phyloP scores from a whole-genome alignment of 2,329 filamentous ascomycete genomes.

The Byssochlamys sp. region DNA sequence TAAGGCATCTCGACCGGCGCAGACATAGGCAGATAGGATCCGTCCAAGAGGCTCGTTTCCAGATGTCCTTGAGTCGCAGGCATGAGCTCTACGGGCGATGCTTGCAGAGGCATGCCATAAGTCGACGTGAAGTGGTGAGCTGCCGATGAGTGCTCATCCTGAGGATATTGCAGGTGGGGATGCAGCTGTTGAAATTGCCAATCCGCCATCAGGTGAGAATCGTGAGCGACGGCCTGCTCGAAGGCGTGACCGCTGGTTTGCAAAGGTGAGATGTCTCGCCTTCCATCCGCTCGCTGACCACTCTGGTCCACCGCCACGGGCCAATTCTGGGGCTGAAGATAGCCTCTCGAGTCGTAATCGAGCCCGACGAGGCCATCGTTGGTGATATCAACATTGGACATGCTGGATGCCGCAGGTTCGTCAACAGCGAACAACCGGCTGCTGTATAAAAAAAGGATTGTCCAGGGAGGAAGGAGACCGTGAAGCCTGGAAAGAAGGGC shows the following conservation, averaged over 20 bases:
- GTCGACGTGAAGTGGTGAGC: constrained; percentile 48
- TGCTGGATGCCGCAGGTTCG: constrained; percentile 18
- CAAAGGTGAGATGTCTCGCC: constrained; percentile 34
- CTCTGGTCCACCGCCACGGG: constrained; percentile 34
- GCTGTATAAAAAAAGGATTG: neutral
- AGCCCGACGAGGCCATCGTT: constrained; percentile 38
- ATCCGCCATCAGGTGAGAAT: constrained; percentile 36
- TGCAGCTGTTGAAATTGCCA: constrained; percentile 38
- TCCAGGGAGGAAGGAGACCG: constrained; percentile 7
- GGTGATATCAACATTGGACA: constrained; percentile 37
- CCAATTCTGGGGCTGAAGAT: constrained; percentile 36
- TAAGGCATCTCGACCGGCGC: constrained; percentile 55
- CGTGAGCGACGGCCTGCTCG: constrained; percentile 34
- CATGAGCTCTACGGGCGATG: constrained; percentile 44
- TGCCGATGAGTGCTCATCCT: constrained; percentile 49
- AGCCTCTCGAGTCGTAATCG: constrained; percentile 40
- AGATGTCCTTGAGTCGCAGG: constrained; percentile 54
- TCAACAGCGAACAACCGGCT: constrained; percentile 9
- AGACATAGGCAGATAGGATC: constrained; percentile 47
- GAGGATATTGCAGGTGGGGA: constrained; percentile 26
- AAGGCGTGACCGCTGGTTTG: constrained; percentile 36
- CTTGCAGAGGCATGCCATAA: constrained; percentile 41
- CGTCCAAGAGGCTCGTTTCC: constrained; percentile 53
- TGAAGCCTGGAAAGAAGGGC: constrained; percentile 17
- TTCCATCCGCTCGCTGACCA: constrained; percentile 26